Evolutionary conservation across 2,329 filamentous ascomycete genomes (phyloP).

Genomic region (Leptographium galeiforme): DNA sequence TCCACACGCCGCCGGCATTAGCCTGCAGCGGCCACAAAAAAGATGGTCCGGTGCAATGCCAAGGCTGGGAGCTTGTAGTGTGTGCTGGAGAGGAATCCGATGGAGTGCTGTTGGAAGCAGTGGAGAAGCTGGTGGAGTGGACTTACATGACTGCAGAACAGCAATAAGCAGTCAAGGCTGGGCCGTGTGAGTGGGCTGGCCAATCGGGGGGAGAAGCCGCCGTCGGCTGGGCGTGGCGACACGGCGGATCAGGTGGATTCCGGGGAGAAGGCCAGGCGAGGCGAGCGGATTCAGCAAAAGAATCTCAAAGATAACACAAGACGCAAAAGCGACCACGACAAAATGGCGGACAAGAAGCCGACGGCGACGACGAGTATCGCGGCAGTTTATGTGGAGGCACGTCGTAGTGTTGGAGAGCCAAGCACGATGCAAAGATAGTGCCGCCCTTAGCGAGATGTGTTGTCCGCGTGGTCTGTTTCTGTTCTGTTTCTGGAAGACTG

Average conservation of each 20-base stretch:
- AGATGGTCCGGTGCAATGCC: neutral
- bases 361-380: neutral
- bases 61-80: neutral
- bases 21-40: neutral
- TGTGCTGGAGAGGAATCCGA: neutral
- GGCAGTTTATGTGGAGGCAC: neutral
- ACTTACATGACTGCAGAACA: neutral
- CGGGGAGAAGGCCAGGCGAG: too few species aligned
- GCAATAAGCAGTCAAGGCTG: constrained; percentile 1
- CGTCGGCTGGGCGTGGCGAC: neutral
- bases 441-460: neutral
- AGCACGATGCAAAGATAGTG: neutral
- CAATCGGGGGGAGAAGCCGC: constrained; percentile 2
- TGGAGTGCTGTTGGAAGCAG: neutral
- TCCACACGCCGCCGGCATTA: neutral
- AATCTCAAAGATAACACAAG: neutral
- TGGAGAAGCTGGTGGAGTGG: neutral
- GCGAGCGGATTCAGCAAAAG: neutral
- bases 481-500: constrained; percentile 1
- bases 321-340: neutral
- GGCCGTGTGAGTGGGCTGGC: neutral
- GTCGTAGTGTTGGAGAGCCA: neutral
- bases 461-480: constrained; percentile 5
- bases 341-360: neutral
- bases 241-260: too few species aligned